Conservation (phyloP, 1,284 basidiomycete species). For the Clitocybe nebularis region DNA sequence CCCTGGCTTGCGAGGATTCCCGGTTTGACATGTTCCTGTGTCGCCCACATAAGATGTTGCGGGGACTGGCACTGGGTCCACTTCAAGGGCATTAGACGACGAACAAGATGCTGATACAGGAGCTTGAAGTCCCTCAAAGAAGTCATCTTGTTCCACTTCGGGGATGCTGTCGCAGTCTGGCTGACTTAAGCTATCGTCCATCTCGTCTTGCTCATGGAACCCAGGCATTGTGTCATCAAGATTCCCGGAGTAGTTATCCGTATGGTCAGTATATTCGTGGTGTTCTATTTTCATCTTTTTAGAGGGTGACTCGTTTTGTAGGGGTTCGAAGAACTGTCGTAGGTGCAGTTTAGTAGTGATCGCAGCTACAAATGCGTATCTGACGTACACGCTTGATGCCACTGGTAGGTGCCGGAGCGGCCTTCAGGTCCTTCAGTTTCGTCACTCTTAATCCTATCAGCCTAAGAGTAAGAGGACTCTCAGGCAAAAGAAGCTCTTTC, state of each 20-base stretch:
- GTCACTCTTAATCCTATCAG: slow-evolving; percentile 83
- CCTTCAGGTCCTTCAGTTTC: slow-evolving; percentile 76
- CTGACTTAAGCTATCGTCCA: slow-evolving; percentile 18
- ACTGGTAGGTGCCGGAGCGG: slow-evolving; percentile 35
- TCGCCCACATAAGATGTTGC: background rate
- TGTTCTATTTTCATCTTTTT: slow-evolving; percentile 36
- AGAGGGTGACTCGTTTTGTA: slow-evolving; percentile 26
- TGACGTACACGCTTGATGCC: slow-evolving; percentile 63
- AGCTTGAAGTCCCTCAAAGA: background rate
- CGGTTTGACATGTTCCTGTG: slow-evolving; percentile 1
- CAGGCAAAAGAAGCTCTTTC: slow-evolving; percentile 75
- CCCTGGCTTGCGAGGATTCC: too few species aligned
- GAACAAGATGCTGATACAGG: background rate
- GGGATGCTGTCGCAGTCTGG: background rate
- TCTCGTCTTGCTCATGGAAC: slow-evolving; percentile 44
- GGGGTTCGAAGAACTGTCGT: slow-evolving; percentile 53
- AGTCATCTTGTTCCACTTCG: background rate
- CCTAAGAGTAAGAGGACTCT: slow-evolving; percentile 73
- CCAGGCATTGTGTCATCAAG: slow-evolving; percentile 44
- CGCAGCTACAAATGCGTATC: background rate
- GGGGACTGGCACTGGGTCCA: too few species aligned
- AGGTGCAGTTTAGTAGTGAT: background rate
- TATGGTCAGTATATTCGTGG: too few species aligned
- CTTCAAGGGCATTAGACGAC: too few species aligned
- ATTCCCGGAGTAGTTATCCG: slow-evolving; percentile 12